These are phyloP conservation scores for Ajuga chamaepitys DNA, from an alignment of 257 asterid species.

Conservation along the genomic window DNA sequence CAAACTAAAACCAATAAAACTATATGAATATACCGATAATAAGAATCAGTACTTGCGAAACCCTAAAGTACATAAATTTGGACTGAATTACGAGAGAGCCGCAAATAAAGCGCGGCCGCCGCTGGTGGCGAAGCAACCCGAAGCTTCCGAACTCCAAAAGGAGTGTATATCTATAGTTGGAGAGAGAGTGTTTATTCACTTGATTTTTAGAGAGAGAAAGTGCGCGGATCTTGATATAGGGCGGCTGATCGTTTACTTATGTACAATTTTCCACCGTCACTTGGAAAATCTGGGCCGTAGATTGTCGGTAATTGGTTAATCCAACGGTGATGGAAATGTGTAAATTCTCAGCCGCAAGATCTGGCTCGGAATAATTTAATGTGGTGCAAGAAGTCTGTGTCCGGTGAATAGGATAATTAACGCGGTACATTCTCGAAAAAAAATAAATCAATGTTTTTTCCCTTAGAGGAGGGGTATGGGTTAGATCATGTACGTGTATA, in stretches of 20 bases:
- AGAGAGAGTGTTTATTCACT: conserved; percentile 4
- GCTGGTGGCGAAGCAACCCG: conserved; percentile 11
- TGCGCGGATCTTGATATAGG: neutral
- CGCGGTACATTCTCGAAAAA: no score
- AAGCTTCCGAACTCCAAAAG: conserved; percentile 17
- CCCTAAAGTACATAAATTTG: conserved; percentile 16
- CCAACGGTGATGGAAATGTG: conserved; percentile 21
- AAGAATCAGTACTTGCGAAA: neutral
- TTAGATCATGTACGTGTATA: no score
- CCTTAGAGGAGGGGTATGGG: no score
- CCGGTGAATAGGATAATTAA: neutral
- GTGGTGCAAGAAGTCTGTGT: conserved; percentile 11
- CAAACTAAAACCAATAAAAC: conserved; percentile 2
- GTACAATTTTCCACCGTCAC: conserved; percentile 19
- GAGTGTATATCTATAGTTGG: conserved; percentile 8
- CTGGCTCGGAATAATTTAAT: conserved; percentile 11
- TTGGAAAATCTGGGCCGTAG: conserved; percentile 16
- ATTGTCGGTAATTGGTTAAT: neutral
- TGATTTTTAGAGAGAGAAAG: neutral
- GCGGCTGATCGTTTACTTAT: conserved; percentile 17
- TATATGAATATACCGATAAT: neutral
- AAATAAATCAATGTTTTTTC: no score
- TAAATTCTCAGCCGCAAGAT: conserved; percentile 28
- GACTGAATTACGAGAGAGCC: conserved; percentile 9
- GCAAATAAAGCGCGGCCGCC: conserved; percentile 12